phyloP scores from a whole-genome alignment of 2,329 filamentous ascomycete genomes.

The Colletotrichum sp. region DNA sequence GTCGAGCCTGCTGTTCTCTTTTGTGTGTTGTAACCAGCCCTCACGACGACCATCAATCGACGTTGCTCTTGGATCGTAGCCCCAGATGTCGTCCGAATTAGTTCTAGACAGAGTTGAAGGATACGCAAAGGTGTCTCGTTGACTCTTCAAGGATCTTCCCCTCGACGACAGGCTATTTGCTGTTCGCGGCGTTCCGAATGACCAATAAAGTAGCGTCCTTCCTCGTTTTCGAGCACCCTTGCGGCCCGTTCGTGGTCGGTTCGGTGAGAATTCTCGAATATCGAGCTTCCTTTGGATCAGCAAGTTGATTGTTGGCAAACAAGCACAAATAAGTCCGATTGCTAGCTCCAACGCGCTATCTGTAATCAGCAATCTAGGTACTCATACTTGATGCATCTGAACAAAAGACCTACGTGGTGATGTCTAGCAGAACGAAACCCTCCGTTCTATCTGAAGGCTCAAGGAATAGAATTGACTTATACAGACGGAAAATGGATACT shows the following conservation, averaged over 20 bases:
- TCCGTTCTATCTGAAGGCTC: not conserved
- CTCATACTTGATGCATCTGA: not conserved
- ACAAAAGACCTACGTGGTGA: not conserved
- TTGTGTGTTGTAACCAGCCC: not conserved
- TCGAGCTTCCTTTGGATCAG: not conserved
- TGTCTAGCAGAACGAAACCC: not conserved
- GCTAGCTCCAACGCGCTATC: not conserved
- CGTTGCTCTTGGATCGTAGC: not conserved
- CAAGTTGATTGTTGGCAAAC: not conserved
- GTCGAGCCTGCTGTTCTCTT: too few species aligned
- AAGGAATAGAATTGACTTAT: not conserved
- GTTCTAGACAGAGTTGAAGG: not conserved
- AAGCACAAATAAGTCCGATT: not conserved
- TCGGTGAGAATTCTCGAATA: not conserved
- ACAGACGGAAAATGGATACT: conserved; percentile 29
- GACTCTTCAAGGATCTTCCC: not conserved
- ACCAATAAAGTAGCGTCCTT: not conserved
- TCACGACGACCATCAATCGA: not conserved
- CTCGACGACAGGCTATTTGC: not conserved
- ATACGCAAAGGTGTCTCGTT: not conserved
- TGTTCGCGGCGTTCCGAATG: not conserved
- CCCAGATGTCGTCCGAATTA: not conserved
- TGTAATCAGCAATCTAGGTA: not conserved
- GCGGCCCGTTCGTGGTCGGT: not conserved
- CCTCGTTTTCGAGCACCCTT: not conserved